Evolutionary conservation across 352 stramenopile species (phyloP), one percentile per base, ranked within the genome.

Genomic region (Phytophthora macrochlamydospora): DNA sequence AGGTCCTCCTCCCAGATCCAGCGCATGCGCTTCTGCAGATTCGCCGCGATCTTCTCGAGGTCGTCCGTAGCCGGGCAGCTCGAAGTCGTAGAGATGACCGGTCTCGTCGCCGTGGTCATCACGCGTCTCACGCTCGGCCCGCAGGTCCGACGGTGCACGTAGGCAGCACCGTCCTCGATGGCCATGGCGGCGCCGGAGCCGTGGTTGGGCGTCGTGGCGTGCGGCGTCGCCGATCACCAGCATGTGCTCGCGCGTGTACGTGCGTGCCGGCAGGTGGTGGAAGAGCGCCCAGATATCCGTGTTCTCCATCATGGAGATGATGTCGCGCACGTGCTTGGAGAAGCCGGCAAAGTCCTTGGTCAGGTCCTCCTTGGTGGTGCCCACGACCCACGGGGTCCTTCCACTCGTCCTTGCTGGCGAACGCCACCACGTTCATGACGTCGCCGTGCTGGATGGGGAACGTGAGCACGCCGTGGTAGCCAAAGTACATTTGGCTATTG

Each of bases 401-500:
- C 69, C 69, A 76, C 35, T 73, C 69, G 33, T 71, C 43, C 51
- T 66, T 67, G 51, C 64, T 76, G 14, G 69, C 69, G 45, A 76
- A 76, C 5, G 69, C 69, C 4, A 76, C 69, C 37, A 76, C 65
- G 44, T 76, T 76, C 69, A 77, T 77, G 60, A 74, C 44, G 45
- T 69, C 59, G 14, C 69, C 69, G 48, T 74, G 65, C 46, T 77
- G 46, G 52, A 74, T 74, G 42, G 69, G 69, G 56, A 77, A 77
- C 12, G 69, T 77, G 40, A 77, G 56, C 32, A 77, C 56, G 51
- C 69, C 69, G 29, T 77, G 69, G 56, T 74, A 74, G 9, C 69
- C 69, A 6, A 77, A 73, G 65, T 77, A 77, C 65, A 77, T 77
- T 32, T 77, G 69, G n/a, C 65, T 74, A 43, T 77, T 77, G 59